Base-by-base conservation (phyloP, 768 basidiomycete species). In the Pleurotus salmoneostramineus region DNA sequence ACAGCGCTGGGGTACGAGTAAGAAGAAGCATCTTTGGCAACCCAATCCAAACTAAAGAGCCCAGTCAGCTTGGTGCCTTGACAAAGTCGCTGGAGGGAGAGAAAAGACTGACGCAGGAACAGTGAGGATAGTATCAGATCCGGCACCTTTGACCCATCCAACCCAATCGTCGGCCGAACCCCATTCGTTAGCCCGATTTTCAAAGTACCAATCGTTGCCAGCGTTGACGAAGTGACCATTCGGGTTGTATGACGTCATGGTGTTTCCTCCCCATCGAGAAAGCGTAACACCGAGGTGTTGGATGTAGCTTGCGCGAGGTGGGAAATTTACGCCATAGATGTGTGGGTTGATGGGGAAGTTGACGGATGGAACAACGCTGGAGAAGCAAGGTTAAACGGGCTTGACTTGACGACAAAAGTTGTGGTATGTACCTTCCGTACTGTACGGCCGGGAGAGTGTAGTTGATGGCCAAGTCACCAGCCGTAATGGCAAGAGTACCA, bases 241-340 rank as follows among this genome's bases (percentile, higher is more conserved):
- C 1, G 78, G 78, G 59, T 83, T 83, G 64, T 83, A 83, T 3
- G 81, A 77, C 4, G 80, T 83, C 4, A 80, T 80, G 17, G 81
- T 79, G 58, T 80, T 81, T 43, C 81, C 81, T 56, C 81, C 81
- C 81, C 81, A 82, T 43, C 81, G 77, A 49, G 75, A 75, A 51
- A 82, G 71, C 5, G 80, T 76, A 4, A 80, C 71, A 51, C 82
- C 82, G 15, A 83, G 70, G 56, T 77, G 69, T 40, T 77, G 62
- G 59, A 83, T 75, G 64, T 81, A 81, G 50, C 66, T 63, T 6
- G 76, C 74, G 51, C 65, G 71, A 0, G 79, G 73, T 1, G 82
- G 81, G 72, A 80, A 83, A 66, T 83, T 83, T 59, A 83, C 77
- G 48, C 82, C 82, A 58, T 83, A 83, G 46, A 83, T 74, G 44